Evolutionary conservation across 441 rosid genomes (phyloP).

Genomic region (Kokia cookei): DNA sequence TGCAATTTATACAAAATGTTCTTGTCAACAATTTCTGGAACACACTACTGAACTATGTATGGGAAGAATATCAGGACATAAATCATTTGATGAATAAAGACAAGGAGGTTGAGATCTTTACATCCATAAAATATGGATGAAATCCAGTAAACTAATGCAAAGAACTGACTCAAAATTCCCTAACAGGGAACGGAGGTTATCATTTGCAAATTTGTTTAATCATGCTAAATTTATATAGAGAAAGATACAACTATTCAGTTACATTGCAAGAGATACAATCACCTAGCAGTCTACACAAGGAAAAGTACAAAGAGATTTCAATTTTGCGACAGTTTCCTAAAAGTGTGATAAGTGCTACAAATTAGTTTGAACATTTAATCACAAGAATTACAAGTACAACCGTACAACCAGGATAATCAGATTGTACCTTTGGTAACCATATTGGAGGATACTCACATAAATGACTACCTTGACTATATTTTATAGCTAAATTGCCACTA

Average conservation of each 20-base stretch:
- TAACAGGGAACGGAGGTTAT: not conserved
- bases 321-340: not conserved
- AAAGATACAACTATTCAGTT: not conserved
- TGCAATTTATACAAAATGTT: not conserved
- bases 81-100: not conserved
- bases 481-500: not conserved
- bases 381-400: not conserved
- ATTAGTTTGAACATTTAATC: not conserved
- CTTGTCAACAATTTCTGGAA: not conserved
- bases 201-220: not conserved
- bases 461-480: not conserved
- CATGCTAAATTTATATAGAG: not conserved
- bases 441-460: not conserved
- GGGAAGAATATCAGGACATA: not conserved
- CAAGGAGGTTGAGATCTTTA: not conserved
- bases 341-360: not conserved
- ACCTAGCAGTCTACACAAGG: not conserved
- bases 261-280: not conserved
- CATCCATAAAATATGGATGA: not conserved
- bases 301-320: not conserved
- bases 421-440: not conserved
- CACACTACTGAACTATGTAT: not conserved
- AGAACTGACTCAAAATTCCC: not conserved
- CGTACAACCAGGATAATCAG: not conserved
- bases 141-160: not conserved